Evolutionary conservation across 225 moss, liverwort and hornwort species (phyloP).

Genomic region (Neckera pumila): DNA sequence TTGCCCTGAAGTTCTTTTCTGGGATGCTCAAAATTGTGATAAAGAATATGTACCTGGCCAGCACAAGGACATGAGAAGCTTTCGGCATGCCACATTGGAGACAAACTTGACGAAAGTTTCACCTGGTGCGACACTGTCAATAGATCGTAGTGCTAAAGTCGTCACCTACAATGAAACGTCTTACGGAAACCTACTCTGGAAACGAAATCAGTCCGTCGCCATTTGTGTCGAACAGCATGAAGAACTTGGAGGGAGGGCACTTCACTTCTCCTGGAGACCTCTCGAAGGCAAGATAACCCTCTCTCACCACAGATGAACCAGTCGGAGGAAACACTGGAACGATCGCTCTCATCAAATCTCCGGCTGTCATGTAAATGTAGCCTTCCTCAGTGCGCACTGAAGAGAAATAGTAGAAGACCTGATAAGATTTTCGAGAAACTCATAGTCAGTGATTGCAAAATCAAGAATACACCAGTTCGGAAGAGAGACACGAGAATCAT

Average conservation of each 20-base stretch:
- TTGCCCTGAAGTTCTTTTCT: conserved; percentile 60
- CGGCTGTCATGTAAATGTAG: conserved; percentile 64
- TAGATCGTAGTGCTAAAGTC: background rate
- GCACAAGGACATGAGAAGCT: background rate
- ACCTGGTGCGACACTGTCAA: background rate
- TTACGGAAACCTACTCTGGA: conserved; percentile 49
- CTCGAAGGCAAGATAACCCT: conserved; percentile 64
- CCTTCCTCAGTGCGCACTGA: conserved; percentile 43
- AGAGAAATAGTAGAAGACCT: conserved; percentile 89
- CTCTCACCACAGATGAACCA: conserved; percentile 62
- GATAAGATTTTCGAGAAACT: background rate
- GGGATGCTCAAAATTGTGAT: conserved; percentile 73
- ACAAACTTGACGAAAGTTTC: background rate
- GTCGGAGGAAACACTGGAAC: conserved; percentile 82
- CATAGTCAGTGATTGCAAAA: background rate
- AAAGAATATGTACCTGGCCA: conserved; percentile 81
- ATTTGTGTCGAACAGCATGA: conserved; percentile 85
- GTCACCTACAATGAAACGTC: background rate
- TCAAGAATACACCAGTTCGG: background rate
- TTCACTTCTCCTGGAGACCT: conserved; percentile 53
- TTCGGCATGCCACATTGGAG: background rate
- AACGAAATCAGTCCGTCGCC: conserved; percentile 86
- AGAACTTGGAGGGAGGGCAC: conserved; percentile 73
- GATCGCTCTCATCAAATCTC: conserved; percentile 86
- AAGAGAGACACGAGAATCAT: background rate